A percentile compares a stretch with the other conserved stretches of the same genome.
phyloP scores from a whole-genome alignment of 345 rosid species.

The Iberis pinnata region DNA sequence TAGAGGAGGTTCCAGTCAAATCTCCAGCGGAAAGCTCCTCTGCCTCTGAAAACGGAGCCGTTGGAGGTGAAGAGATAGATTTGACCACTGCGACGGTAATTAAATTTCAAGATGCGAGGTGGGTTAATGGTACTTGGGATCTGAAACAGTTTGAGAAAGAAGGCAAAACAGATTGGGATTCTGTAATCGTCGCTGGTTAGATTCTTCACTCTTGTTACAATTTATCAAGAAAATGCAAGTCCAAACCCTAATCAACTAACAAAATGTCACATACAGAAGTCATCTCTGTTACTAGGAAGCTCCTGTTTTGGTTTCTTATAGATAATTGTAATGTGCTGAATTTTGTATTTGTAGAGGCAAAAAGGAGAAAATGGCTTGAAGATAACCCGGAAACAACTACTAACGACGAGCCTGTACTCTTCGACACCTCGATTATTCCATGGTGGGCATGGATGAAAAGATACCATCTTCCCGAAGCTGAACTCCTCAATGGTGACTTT shows the following conservation, averaged over 20 bases:
- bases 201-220: background rate
- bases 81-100: slow-evolving; percentile 20
- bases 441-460: slow-evolving; percentile 99
- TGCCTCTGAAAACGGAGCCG: slow-evolving; percentile 24
- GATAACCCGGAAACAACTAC: slow-evolving; percentile 72
- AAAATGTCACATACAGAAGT: background rate
- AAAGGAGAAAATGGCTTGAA: slow-evolving; percentile 91
- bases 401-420: slow-evolving; percentile 75
- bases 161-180: slow-evolving; percentile 80
- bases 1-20: slow-evolving; percentile 5
- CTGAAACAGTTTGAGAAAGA: slow-evolving; percentile 66
- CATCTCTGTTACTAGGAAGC: background rate
- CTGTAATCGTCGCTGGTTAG: slow-evolving; percentile 91
- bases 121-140: slow-evolving; percentile 94
- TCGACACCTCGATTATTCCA: slow-evolving; percentile 83
- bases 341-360: slow-evolving; percentile 53
- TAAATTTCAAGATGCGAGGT: slow-evolving; percentile 52
- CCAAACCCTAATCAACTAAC: background rate
- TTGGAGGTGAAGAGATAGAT: slow-evolving; percentile 15
- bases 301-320: background rate
- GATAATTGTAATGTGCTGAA: background rate
- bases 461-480: slow-evolving; percentile 95
- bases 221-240: background rate
- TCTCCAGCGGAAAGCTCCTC: slow-evolving; percentile 16
- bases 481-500: slow-evolving; percentile 74